These are phyloP conservation scores for Candida jianshihensis DNA, from an alignment of 805 yeast genomes.

Conservation along the genomic window DNA sequence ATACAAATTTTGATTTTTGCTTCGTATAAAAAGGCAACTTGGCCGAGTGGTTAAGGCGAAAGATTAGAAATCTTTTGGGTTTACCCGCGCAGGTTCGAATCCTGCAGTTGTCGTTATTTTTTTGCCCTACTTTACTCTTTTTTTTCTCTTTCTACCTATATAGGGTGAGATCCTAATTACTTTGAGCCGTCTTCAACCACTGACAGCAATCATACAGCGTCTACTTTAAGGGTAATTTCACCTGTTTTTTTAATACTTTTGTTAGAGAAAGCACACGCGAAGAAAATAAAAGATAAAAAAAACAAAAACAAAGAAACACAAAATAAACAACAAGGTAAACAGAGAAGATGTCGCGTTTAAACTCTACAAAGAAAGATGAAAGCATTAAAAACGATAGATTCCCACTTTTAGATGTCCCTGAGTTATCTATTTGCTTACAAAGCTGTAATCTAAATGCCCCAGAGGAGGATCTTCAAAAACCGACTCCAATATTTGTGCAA, in stretches of 20 bases:
- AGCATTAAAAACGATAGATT: slow-evolving; percentile 38
- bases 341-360: slow-evolving; percentile 2
- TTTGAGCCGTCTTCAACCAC: no score
- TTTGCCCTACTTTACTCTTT: no score
- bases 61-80: slow-evolving; percentile 56
- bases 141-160: background rate
- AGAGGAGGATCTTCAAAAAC: slow-evolving; percentile 52
- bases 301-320: background rate
- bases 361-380: slow-evolving; percentile 2
- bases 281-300: background rate
- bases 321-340: slow-evolving; percentile 1
- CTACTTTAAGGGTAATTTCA: no score
- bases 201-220: no score
- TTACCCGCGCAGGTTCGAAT: slow-evolving; percentile 62
- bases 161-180: no score
- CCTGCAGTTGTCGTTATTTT: slow-evolving; percentile 78
- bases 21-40: no score
- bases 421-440: slow-evolving; percentile 50
- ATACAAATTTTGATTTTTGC: no score
- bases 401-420: slow-evolving; percentile 55
- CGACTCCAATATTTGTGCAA: slow-evolving; percentile 49
- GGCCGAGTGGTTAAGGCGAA: slow-evolving; percentile 68
- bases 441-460: slow-evolving; percentile 55
- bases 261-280: background rate
- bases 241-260: background rate